Conservation (phyloP, 805 yeast genomes). For the Spathaspora passalidarum region DNA sequence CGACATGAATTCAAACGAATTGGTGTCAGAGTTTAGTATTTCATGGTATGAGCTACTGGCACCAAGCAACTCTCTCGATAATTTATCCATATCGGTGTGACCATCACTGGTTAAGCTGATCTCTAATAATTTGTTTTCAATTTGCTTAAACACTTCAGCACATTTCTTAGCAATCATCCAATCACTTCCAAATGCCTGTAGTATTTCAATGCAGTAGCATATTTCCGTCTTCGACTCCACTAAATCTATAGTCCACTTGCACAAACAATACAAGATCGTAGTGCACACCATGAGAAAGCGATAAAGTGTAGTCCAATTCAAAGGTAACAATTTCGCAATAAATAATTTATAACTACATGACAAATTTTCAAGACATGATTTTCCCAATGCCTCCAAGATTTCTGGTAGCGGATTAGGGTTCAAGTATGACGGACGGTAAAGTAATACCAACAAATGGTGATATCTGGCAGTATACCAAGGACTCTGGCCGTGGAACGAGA, state of each 20-base stretch:
- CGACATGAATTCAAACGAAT: slow-evolving; percentile 27
- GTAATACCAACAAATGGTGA: slow-evolving; percentile 42
- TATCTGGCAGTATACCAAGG: slow-evolving; percentile 42
- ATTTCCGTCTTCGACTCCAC: slow-evolving; percentile 45
- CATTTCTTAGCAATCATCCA: slow-evolving; percentile 48
- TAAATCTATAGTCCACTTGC: slow-evolving; percentile 46
- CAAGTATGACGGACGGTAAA: slow-evolving; percentile 50
- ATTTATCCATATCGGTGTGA: slow-evolving; percentile 31
- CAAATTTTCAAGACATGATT: slow-evolving; percentile 43
- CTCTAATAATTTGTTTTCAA: slow-evolving; percentile 44
- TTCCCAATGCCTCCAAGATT: slow-evolving; percentile 41
- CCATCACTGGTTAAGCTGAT: slow-evolving; percentile 35
- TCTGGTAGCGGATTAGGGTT: slow-evolving; percentile 43
- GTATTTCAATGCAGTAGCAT: slow-evolving; percentile 43
- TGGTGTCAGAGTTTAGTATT: slow-evolving; percentile 45
- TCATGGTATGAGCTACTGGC: slow-evolving; percentile 45
- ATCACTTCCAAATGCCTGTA: slow-evolving; percentile 43
- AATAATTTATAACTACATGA: slow-evolving; percentile 46
- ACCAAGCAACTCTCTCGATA: slow-evolving; percentile 40
- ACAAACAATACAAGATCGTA: slow-evolving; percentile 44
- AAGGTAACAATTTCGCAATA: slow-evolving; percentile 41
- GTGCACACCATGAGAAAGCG: slow-evolving; percentile 47
- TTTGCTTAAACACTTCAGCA: slow-evolving; percentile 41
- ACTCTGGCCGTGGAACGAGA: slow-evolving; percentile 22
- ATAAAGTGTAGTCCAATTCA: slow-evolving; percentile 49